Evolutionary conservation across 2,329 filamentous ascomycete species (phyloP), one percentile per base, ranked within the genome.

Genomic region (Ascochyta viciae-villosae): DNA sequence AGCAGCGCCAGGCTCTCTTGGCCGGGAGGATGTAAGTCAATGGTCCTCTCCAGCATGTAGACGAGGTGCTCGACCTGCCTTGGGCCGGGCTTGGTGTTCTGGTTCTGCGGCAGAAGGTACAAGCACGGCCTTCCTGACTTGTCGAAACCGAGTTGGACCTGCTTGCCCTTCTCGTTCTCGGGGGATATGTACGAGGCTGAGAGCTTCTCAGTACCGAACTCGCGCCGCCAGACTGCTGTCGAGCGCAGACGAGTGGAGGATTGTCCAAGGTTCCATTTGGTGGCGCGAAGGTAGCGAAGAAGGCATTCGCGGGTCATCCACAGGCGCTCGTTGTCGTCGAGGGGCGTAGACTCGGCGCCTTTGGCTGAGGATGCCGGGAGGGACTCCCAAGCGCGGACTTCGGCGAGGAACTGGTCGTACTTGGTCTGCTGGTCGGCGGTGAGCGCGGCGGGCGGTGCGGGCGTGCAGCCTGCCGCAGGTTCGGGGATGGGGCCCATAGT

Each of bases 151-250:
- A 95, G 77, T 54, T 96, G 83, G 54, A 96, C 83, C 76, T 98
- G 94, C 82, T 99, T 99, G 64, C 95, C 95, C 9, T 94, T 98
- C 80, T 94, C 92, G 76, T 97, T 96, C 81, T 99, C 95, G 12
- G 90, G 87, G 1, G 90, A 92, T 70, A 98, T 94, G 78, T 96
- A 90, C 8, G 97, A 93, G 9, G 89, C 82, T 0, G 91, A 93
- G 70, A 92, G 85, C 52, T 78, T 73, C 49, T 85, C 87, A 54
- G 96, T 82, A 43, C 92, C 92, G 71, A 96, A 99, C 71, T 96
- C 92, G 52, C 94, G 85, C 42, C 95, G 87, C 95, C 95, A 99
- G 57, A 86, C 84, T 54, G 98, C 79, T 0, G 94, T 97, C 40
- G 85, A 85, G 64, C 89, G 87, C 37, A 98, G 77, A n/a, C 95